Percentiles rank a stretch among this genome's conserved stretches.
Conservation (phyloP, 2,329 filamentous ascomycete species). For the Colletotrichum sp. region DNA sequence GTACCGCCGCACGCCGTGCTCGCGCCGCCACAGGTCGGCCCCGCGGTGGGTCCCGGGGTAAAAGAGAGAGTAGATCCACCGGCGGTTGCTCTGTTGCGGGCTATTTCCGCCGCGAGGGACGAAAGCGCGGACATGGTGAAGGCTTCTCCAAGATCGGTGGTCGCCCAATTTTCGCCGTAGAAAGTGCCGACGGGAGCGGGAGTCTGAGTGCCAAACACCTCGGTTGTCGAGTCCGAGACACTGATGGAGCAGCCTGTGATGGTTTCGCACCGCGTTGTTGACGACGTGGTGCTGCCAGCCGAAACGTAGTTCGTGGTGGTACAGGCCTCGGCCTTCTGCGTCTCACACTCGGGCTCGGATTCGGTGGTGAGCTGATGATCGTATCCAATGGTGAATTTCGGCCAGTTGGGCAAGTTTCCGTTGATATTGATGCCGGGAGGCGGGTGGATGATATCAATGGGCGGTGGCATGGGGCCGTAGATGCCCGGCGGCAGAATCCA, state of each 20-base stretch:
- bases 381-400: not conserved
- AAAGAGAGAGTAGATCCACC: not conserved
- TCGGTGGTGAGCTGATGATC: not conserved
- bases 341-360: constrained; percentile 14
- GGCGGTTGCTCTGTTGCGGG: not conserved
- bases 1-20: constrained; percentile 23
- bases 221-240: constrained; percentile 9
- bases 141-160: not conserved
- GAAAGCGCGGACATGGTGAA: not conserved
- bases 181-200: not conserved
- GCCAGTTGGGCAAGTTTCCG: constrained; percentile 23
- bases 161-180: not conserved
- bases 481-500: constrained; percentile 21
- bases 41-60: not conserved
- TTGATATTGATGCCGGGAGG: constrained; percentile 13
- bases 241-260: constrained; percentile 19
- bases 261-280: constrained; percentile 18
- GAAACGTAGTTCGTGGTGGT: not conserved
- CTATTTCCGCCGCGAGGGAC: not conserved
- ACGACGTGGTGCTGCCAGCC: constrained; percentile 3
- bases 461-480: constrained; percentile 19
- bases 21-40: not conserved
- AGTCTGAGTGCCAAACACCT: not conserved
- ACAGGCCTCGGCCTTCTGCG: constrained; percentile 10
- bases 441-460: not conserved